Percentiles rank a stretch among this genome's conserved stretches.
phyloP scores from a whole-genome alignment of 2,329 filamentous ascomycete genomes.

The Fusarium neocosmosporiellum region DNA sequence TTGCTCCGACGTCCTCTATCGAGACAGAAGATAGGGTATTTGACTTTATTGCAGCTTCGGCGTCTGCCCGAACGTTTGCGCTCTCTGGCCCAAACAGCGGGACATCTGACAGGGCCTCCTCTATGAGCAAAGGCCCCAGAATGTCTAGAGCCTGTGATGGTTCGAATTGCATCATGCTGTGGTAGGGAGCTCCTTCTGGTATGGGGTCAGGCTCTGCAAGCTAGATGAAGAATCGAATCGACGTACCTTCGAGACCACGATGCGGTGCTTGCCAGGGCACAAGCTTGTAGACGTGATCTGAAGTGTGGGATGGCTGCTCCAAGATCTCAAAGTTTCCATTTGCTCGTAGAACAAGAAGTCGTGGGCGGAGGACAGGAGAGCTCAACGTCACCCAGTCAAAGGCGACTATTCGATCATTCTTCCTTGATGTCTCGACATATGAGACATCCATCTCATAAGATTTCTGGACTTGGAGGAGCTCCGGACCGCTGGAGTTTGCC shows the following conservation, averaged over 20 bases:
- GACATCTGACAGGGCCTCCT: slow-evolving; percentile 64
- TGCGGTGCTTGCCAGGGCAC: slow-evolving; percentile 71
- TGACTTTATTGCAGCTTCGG: slow-evolving; percentile 54
- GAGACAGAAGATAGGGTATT: slow-evolving; percentile 47
- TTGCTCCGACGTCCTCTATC: slow-evolving; percentile 53
- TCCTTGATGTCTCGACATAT: slow-evolving; percentile 62
- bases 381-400: slow-evolving; percentile 75
- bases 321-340: slow-evolving; percentile 72
- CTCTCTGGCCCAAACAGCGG: slow-evolving; percentile 68
- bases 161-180: slow-evolving; percentile 69
- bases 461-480: slow-evolving; percentile 68
- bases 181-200: slow-evolving; percentile 63
- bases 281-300: slow-evolving; percentile 69
- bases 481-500: slow-evolving; percentile 60
- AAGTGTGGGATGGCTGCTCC: slow-evolving; percentile 68
- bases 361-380: slow-evolving; percentile 65
- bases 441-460: slow-evolving; percentile 72
- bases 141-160: slow-evolving; percentile 63
- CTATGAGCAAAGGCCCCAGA: slow-evolving; percentile 65
- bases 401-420: slow-evolving; percentile 71
- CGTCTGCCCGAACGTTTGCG: slow-evolving; percentile 54
- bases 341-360: slow-evolving; percentile 69
- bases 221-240: neutral
- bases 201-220: slow-evolving; percentile 24
- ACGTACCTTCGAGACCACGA: slow-evolving; percentile 64